These are phyloP conservation scores for Metschnikowia continentalis DNA, from an alignment of 805 yeast genomes.

Conservation along the genomic window DNA sequence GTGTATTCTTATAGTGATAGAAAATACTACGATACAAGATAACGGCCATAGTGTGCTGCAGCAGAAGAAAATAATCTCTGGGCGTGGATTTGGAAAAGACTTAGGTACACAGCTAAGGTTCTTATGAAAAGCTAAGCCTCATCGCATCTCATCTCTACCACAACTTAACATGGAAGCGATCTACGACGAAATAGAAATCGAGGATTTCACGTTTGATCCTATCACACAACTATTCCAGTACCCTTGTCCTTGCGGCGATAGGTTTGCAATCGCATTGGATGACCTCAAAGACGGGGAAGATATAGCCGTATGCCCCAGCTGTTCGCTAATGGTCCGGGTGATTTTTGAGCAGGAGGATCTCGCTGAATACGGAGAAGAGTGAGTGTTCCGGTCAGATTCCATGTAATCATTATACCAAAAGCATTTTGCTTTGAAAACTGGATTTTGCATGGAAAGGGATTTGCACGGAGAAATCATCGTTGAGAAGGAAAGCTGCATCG, in stretches of 20 bases:
- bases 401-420: too few species aligned
- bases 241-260: constrained; percentile 98
- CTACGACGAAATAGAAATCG: constrained; percentile 95
- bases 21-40: background rate
- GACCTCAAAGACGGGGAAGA: constrained; percentile 90
- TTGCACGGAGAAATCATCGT: too few species aligned
- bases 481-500: background rate
- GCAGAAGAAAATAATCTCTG: background rate
- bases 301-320: constrained; percentile 94
- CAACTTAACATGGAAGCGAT: constrained; percentile 47
- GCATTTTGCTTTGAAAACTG: too few species aligned
- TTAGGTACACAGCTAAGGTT: background rate
- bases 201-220: constrained; percentile 90
- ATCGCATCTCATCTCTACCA: background rate
- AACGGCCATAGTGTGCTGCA: background rate
- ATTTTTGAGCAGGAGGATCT: constrained; percentile 71
- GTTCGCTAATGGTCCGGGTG: constrained; percentile 89
- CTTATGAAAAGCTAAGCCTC: background rate
- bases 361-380: constrained; percentile 31
- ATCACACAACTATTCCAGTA: constrained; percentile 78
- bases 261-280: constrained; percentile 78
- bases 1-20: background rate
- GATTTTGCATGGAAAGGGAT: too few species aligned
- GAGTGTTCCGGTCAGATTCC: background rate
- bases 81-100: background rate